These are phyloP conservation scores for Bisporella sp. DNA, from an alignment of 2,329 filamentous ascomycete genomes.

Conservation along the genomic window DNA sequence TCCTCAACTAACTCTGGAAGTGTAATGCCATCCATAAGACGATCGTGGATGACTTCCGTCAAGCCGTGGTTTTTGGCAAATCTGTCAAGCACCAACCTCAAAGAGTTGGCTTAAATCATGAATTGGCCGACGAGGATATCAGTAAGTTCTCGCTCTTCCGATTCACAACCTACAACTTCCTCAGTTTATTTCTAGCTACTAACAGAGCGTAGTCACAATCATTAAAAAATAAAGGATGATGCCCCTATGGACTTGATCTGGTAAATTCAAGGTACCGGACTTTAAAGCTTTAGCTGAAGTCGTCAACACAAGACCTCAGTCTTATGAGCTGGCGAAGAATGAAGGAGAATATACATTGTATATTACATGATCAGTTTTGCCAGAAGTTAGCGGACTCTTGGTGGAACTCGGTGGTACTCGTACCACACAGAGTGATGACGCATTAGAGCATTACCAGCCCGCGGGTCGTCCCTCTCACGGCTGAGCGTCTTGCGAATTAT, in stretches of 20 bases:
- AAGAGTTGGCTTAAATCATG: constrained; percentile 82
- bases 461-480: no score
- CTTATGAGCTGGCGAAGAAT: no score
- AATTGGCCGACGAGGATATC: constrained; percentile 95
- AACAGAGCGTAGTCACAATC: constrained; percentile 47
- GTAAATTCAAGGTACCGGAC: no score
- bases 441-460: no score
- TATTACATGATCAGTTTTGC: no score
- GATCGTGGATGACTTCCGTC: constrained; percentile 92
- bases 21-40: constrained; percentile 96
- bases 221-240: constrained; percentile 51
- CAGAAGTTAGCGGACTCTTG: no score
- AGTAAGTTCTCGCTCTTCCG: constrained; percentile 28
- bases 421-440: no score
- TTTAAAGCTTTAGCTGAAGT: no score
- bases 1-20: constrained; percentile 38
- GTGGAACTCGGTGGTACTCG: no score
- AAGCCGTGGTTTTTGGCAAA: constrained; percentile 92
- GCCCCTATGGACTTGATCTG: not conserved
- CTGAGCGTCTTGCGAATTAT: no score
- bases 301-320: no score
- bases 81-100: constrained; percentile 99
- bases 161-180: not conserved
- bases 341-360: no score
- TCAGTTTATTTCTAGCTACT: constrained; percentile 6